Base-by-base conservation (phyloP, 371 early-diverging fungal genomes). In the Circinella minor region DNA sequence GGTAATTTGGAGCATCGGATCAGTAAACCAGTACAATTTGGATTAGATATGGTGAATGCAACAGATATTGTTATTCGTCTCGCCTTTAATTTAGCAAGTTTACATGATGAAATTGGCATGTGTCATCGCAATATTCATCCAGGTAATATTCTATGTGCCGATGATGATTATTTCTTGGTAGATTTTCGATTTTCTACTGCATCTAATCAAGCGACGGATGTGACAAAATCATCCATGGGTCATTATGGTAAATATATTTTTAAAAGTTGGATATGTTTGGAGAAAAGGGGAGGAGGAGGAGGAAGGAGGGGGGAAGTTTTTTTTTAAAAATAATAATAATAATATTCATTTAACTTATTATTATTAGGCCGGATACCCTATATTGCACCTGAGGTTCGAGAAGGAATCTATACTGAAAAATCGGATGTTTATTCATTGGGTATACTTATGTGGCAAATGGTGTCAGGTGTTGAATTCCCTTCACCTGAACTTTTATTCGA, bases 361-460 rank as follows among this genome's bases (percentile, higher is more conserved):
- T 51, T 3, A 13, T 13, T 51, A 57, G 57, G 57, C 1, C 69
- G 81, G n/a, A 73, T 86, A 5, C 88, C 88, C 10, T 88, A 86
- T 63, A 85, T 86, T 55, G 86, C 88, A 4, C 88, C 88, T 0
- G 88, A 88, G 67, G 78, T 88, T 7, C 63, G 72, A 34, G 73
- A 76, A 61, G 74, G 79, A 4, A 71, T 73, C 4, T 84, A 81
- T 54, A 85, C 82, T 14, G 78, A 78, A 46, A 81, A 78, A 70
- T 83, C 87, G 0, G 87, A 86, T 59, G 77, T 86, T 1, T 86
- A 81, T 68, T 78, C 81, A 51, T 57, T 86, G 39, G 87, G 87
- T 11, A 75, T 86, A 46, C 78, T 86, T 59, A 81, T 86, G 84
- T 83, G 82, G 79, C 85, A 86, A 63, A 63, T 86, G 46, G 72